Evolutionary conservation across 305 asterid genomes (phyloP), one percentile per base, ranked within the genome.

Genomic region (Rubia balearica): DNA sequence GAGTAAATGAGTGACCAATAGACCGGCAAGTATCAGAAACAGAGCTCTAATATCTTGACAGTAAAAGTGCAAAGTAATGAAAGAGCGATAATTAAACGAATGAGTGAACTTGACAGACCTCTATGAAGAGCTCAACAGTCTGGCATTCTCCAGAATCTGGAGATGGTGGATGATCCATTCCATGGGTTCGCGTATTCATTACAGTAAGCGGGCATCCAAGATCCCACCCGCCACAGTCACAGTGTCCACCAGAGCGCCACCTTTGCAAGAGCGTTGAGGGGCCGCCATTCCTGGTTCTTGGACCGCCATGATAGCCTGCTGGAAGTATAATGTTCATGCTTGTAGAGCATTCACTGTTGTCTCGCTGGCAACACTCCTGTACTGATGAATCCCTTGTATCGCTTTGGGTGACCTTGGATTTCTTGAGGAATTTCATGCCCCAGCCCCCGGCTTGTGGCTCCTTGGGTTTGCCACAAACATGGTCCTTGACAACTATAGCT

Each of bases 151-250:
- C 85, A 6, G 86, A 71, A 67, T 83, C 81, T 17, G 67, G 30
- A 45, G n/a, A 75, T 68, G 79, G 74, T 30, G 73, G 73, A 30
- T 68, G 74, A 22, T 73, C 84, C 4, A 43, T 12, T 53, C 60
- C 65, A 67, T 74, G 71, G 33, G 80, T 66, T 38, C 43, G 61
- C 17, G 89, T 73, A 46, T 78, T 81, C 62, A 94, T 85, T 38
- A 94, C 70, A 13, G 93, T 87, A 45, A 94, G 75, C 0, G 96
- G 95, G 78, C 99, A 94, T 40, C 99, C 99, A 6, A 76, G 33
- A 66, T 94, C 99, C 99, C 99, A 94, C 33, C 98, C 99, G 24
- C 98, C 99, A 76, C 99, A 94, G 53, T 94, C 97, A 65, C 99
- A 94, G 13, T 33, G 69, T 53, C 99, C 98, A 22, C 94, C 92